Evolutionary conservation across 2,329 filamentous ascomycete species (phyloP).

Genomic region (Aspergillus pseudotamarii): DNA sequence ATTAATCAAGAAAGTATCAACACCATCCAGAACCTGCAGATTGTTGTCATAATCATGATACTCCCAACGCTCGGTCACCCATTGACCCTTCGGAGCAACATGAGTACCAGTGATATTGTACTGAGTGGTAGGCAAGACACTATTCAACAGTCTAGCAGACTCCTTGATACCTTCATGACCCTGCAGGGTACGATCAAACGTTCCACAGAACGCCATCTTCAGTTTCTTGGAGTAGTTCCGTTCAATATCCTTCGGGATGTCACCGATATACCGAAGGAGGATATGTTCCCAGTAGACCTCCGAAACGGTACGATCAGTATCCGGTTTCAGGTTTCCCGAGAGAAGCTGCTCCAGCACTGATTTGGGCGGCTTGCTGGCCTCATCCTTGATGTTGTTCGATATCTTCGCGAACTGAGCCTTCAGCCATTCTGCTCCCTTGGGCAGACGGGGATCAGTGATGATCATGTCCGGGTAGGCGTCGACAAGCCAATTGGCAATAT

Average conservation of each 20-base stretch:
- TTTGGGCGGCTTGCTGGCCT: conserved; percentile 4
- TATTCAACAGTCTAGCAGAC: conserved; percentile 11
- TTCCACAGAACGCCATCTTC: conserved; percentile 9
- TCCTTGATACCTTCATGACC: conserved; percentile 10
- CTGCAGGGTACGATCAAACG: conserved; percentile 10
- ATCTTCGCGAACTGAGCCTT: conserved; percentile 6
- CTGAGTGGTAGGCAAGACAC: conserved; percentile 9
- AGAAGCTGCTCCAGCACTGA: conserved; percentile 10
- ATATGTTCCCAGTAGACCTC: conserved; percentile 18
- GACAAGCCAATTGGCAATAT: conserved; percentile 4
- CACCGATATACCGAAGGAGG: conserved; percentile 16
- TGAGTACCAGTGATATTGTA: conserved; percentile 11
- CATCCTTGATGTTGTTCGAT: conserved; percentile 1
- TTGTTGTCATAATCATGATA: conserved; percentile 4
- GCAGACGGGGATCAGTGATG: conserved; percentile 10
- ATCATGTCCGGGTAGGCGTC: background rate
- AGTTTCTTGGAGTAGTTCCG: conserved; percentile 12
- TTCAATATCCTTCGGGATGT: conserved; percentile 10
- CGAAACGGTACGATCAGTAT: conserved; percentile 3
- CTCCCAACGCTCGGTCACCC: conserved; percentile 15
- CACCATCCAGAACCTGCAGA: conserved; percentile 10
- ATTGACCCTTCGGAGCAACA: conserved; percentile 5
- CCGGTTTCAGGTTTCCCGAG: background rate
- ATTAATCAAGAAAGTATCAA: conserved; percentile 14
- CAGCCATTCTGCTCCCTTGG: conserved; percentile 9